Percentiles rank a stretch among this genome's conserved stretches.
These are phyloP conservation scores for Colletotrichum tropicicola DNA, from an alignment of 2,329 filamentous ascomycete species.

Conservation along the genomic window DNA sequence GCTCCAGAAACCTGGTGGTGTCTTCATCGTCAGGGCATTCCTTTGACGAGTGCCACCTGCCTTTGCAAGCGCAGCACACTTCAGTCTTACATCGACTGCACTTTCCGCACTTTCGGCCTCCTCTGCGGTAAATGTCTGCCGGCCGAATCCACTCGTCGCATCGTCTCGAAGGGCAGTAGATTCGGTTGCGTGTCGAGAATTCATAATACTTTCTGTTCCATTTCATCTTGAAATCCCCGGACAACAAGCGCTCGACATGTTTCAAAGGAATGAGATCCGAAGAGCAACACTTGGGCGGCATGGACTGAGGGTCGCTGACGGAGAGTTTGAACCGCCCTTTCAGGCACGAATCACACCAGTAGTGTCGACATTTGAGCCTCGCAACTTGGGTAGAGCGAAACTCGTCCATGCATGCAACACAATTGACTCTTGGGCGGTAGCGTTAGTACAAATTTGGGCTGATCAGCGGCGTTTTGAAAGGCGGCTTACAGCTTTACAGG, in stretches of 20 bases:
- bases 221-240: slow-evolving; percentile 75
- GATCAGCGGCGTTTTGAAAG: slow-evolving; percentile 3
- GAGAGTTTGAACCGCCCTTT: slow-evolving; percentile 79
- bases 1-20: slow-evolving; percentile 68
- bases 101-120: slow-evolving; percentile 71
- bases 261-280: slow-evolving; percentile 76
- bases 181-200: slow-evolving; percentile 75
- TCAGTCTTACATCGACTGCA: slow-evolving; percentile 78
- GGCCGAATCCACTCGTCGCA: slow-evolving; percentile 87
- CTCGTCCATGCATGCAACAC: slow-evolving; percentile 77
- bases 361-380: slow-evolving; percentile 80
- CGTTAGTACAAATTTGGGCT: slow-evolving; percentile 24
- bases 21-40: slow-evolving; percentile 80
- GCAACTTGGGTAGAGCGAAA: slow-evolving; percentile 70
- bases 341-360: slow-evolving; percentile 82
- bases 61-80: slow-evolving; percentile 78
- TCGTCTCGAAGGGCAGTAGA: slow-evolving; percentile 78
- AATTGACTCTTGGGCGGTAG: slow-evolving; percentile 66
- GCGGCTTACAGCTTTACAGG: slow-evolving; percentile 38
- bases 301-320: slow-evolving; percentile 78
- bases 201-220: slow-evolving; percentile 88
- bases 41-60: slow-evolving; percentile 74
- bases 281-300: slow-evolving; percentile 87
- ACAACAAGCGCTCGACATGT: slow-evolving; percentile 80
- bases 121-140: slow-evolving; percentile 67